A percentile compares a stretch with the other conserved stretches of the same genome.
Evolutionary conservation across 257 asterid species (phyloP).

Genomic region (Echites panduratus): DNA sequence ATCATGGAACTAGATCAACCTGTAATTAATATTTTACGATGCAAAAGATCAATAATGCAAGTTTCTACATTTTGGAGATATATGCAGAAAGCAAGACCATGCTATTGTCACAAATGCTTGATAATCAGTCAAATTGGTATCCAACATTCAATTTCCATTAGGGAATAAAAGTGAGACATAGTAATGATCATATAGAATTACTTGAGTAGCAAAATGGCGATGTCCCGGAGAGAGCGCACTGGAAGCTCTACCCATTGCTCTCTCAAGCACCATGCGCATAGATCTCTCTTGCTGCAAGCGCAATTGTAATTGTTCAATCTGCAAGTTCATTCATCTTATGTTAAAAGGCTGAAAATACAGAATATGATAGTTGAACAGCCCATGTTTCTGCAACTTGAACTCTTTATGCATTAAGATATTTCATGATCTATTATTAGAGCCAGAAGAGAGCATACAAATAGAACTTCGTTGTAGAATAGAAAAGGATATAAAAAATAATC

Average conservation of each 20-base stretch:
- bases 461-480: neutral
- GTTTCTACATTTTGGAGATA: neutral
- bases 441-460: constrained; percentile 3
- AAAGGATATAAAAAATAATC: neutral
- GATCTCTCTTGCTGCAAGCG: constrained; percentile 55
- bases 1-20: neutral
- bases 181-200: constrained; percentile 6
- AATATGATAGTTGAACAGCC: neutral
- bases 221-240: constrained; percentile 65
- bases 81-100: constrained; percentile 3
- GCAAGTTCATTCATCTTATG: constrained; percentile 9
- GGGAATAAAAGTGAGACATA: neutral
- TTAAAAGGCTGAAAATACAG: neutral
- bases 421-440: neutral
- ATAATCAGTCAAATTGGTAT: neutral
- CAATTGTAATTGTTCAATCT: constrained; percentile 50
- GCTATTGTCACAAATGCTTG: neutral
- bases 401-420: neutral
- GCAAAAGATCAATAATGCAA: neutral
- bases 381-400: neutral
- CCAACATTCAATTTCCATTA: neutral
- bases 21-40: neutral
- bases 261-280: constrained; percentile 53
- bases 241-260: constrained; percentile 65
- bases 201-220: constrained; percentile 52